Base-by-base conservation (phyloP, 2,329 filamentous ascomycete species). In the Grosmannia penicillata region DNA sequence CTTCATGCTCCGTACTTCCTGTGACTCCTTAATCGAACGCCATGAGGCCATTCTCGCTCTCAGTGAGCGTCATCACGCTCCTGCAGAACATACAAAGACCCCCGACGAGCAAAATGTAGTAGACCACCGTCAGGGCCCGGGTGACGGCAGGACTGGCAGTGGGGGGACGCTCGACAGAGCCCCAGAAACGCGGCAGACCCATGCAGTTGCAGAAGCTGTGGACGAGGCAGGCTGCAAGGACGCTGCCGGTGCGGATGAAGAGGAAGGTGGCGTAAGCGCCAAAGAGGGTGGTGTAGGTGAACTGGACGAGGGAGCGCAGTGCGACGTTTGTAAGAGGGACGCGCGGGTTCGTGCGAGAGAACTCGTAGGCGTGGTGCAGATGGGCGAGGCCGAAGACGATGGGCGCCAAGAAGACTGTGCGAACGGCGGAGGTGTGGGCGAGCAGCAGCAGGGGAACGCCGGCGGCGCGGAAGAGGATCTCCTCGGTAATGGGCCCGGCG, bases 301-400 rank as follows among this genome's bases (percentile, higher is more conserved):
- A 80, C 55, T 96, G 91, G 47, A 96, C 70, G 10, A 86, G 47
- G 3, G 84, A 85, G 36, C 84, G 76, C 22, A 82, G 53, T 6
- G 91, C 51, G 7, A 80, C 75, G 2, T 72, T 66, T 1, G 67
- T 47, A 11, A 78, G 52, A 1, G 82, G 72, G 2, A 79, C 75
- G 45, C 74, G 66, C 8, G 84, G 83, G 49, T 93, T 75, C 1
- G 81, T 83, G 41, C 93, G 66, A 40, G 81, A 72, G 58, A 93
- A 94, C 60, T 96, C 91, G 62, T 94, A 93, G 56, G 93, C 85
- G 60, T 98, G 91, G 59, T 98, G 89, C 34, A 93, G 60, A 60
- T 98, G 91, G 8, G 91, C 87, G 32, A 94, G 75, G 37, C 89
- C 89, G 54, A 96, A 96, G 56, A 94, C 79, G 10, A 95, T 63